These are phyloP conservation scores for Globisporangium canariense DNA, from an alignment of 352 stramenopile species.

Conservation along the genomic window DNA sequence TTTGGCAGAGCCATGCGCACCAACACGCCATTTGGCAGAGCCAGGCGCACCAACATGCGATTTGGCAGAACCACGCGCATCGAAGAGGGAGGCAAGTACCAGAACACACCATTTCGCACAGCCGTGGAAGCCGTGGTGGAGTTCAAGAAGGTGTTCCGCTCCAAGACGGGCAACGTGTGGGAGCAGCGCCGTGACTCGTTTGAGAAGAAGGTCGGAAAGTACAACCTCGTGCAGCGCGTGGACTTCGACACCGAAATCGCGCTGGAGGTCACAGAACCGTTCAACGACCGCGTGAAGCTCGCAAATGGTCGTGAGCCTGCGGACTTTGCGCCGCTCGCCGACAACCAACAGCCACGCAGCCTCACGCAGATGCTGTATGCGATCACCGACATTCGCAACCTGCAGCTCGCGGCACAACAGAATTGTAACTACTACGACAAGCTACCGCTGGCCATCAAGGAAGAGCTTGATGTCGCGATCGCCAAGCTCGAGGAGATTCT, in stretches of 20 bases:
- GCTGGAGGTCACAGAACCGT: slow-evolving; percentile 41
- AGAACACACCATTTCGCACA: slow-evolving; percentile 65
- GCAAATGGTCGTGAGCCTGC: slow-evolving; percentile 19
- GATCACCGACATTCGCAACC: slow-evolving; percentile 64
- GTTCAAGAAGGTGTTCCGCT: slow-evolving; percentile 77
- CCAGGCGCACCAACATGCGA: no score
- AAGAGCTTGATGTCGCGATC: slow-evolving; percentile 46
- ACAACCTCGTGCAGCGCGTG: slow-evolving; percentile 63
- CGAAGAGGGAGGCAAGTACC: slow-evolving; percentile 63
- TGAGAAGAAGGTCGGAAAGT: slow-evolving; percentile 59
- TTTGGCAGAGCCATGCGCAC: slow-evolving; percentile 32
- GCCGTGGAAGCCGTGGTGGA: slow-evolving; percentile 47
- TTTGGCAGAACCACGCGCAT: slow-evolving; percentile 23
- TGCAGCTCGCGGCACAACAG: slow-evolving; percentile 52
- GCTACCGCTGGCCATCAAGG: slow-evolving; percentile 53
- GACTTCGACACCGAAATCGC: slow-evolving; percentile 49
- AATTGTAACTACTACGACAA: slow-evolving; percentile 44
- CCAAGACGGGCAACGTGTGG: slow-evolving; percentile 70
- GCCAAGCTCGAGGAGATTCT: slow-evolving; percentile 47
- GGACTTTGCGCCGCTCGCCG: background rate
- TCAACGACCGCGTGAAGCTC: slow-evolving; percentile 35
- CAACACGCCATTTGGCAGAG: no score
- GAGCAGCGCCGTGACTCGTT: slow-evolving; percentile 43
- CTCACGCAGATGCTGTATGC: slow-evolving; percentile 53
- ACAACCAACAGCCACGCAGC: slow-evolving; percentile 13